Base-by-base conservation (phyloP, 805 yeast genomes). In the Ogataea populi-albae region DNA sequence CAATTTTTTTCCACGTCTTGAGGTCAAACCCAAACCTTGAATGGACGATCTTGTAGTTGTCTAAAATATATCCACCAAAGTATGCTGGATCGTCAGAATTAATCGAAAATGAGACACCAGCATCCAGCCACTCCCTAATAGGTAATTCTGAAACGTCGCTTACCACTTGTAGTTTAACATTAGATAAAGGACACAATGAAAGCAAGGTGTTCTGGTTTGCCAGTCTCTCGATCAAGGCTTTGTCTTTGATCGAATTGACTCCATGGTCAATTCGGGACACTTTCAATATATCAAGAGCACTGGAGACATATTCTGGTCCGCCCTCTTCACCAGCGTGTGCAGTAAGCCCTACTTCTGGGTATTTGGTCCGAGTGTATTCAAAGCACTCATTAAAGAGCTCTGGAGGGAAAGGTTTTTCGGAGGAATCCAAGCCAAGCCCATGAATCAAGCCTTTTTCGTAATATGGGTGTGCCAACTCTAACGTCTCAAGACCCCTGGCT, bases 241-340 rank as follows among this genome's bases (percentile, higher is more conserved):
- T 65, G 49, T 72, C 79, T 26, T 81, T 69, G 29, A 68, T 60
- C 7, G 86, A 73, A 52, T 81, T 77, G 46, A 84, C 75, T 36
- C 94, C 94, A 54, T 86, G 95, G 54, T 86, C 95, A 37, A 86
- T 80, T 59, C 95, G 73, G 22, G 79, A 69, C 17, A 75, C 85
- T 2, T 75, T 68, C 39, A 82, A 68, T 30, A 67, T 38, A 49
- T 81, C 80, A 42, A 85, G 62, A 2, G 93, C 64, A 35, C 68
- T 69, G 7, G 62, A 40, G 18, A 85, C 84, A 47, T 66, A 83
- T n/a, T 75, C 71, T 26, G 86, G 78, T 45, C 81, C 86, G 35
- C 91, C 94, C 65, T 86, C 94, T 62, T 86, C 95, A 50, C 95
- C 95, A 3, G 93, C 94, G 53, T 86, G 95, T 2, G 95, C 91